Evolutionary conservation across 2,329 filamentous ascomycete genomes (phyloP).

Genomic region (Cadophora gregata): DNA sequence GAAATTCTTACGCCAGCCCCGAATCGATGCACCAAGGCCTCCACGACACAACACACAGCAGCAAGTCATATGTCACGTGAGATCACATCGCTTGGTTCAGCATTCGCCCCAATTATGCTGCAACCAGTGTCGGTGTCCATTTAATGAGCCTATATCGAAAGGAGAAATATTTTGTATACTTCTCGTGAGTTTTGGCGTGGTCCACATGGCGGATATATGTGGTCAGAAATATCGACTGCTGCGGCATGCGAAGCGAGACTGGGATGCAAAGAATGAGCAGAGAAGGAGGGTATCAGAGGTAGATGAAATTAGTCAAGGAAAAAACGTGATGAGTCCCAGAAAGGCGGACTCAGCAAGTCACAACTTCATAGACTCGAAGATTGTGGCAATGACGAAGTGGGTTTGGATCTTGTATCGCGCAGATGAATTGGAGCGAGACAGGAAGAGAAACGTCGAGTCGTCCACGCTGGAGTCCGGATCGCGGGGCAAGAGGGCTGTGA

Average conservation of each 20-base stretch:
- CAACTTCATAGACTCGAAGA: background rate
- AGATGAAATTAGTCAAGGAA: background rate
- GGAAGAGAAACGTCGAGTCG: too few relatives aligned
- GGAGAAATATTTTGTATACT: background rate
- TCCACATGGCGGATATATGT: background rate
- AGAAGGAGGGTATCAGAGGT: background rate
- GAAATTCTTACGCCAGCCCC: background rate
- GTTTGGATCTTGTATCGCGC: slow-evolving; percentile 2
- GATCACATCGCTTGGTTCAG: background rate
- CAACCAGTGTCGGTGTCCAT: background rate
- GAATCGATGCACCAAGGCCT: background rate
- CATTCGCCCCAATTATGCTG: background rate
- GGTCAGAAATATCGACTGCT: slow-evolving; percentile 2
- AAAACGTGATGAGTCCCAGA: background rate
- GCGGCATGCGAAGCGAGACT: background rate
- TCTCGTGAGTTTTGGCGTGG: background rate
- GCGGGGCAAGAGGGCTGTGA: too few relatives aligned
- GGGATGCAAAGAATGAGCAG: background rate
- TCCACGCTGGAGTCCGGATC: too few relatives aligned
- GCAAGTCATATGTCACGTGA: background rate
- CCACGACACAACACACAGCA: background rate
- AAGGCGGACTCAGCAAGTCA: background rate
- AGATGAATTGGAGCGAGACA: background rate
- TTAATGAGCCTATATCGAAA: background rate
- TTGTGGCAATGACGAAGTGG: background rate